Percentiles rank a stretch among this genome's conserved stretches.
Evolutionary conservation across 371 early-diverging fungal genomes (phyloP).

Genomic region (Mortierella sp.): DNA sequence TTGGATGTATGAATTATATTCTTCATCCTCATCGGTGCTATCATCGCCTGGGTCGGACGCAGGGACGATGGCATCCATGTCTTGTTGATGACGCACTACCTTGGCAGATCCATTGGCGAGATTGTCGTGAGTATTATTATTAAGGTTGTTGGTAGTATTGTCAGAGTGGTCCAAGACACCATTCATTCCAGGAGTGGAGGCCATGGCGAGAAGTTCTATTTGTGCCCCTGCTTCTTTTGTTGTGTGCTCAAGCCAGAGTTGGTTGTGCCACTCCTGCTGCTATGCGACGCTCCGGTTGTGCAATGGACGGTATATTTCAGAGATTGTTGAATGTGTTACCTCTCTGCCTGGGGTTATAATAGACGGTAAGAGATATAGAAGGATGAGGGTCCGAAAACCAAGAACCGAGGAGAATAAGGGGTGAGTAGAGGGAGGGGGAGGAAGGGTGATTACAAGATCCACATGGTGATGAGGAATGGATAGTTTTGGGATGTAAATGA

Average conservation of each 20-base stretch:
- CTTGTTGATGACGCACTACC: constrained; percentile 25
- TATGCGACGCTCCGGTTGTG: constrained; percentile 12
- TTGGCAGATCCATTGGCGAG: constrained; percentile 25
- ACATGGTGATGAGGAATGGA: not conserved
- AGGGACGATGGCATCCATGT: constrained; percentile 50
- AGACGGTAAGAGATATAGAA: not conserved
- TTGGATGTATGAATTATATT: constrained; percentile 43
- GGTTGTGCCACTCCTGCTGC: constrained; percentile 19
- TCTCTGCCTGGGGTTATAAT: not conserved
- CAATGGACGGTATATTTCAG: constrained; percentile 1
- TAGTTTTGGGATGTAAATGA: not conserved
- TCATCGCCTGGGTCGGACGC: constrained; percentile 47
- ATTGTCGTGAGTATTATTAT: not conserved
- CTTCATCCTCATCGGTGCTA: constrained; percentile 52
- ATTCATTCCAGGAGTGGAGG: constrained; percentile 27
- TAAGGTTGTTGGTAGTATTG: constrained; percentile 17
- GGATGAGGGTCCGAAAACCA: constrained; percentile 3
- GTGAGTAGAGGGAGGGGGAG: not conserved
- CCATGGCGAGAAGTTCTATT: constrained; percentile 15
- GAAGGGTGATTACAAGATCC: not conserved
- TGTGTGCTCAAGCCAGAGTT: constrained; percentile 17
- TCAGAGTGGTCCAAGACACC: constrained; percentile 2
- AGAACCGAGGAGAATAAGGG: not conserved
- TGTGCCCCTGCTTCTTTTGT: not conserved
- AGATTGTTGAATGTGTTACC: not conserved